phyloP scores from a whole-genome alignment of 805 yeast species.

The Yarrowia sp. region DNA sequence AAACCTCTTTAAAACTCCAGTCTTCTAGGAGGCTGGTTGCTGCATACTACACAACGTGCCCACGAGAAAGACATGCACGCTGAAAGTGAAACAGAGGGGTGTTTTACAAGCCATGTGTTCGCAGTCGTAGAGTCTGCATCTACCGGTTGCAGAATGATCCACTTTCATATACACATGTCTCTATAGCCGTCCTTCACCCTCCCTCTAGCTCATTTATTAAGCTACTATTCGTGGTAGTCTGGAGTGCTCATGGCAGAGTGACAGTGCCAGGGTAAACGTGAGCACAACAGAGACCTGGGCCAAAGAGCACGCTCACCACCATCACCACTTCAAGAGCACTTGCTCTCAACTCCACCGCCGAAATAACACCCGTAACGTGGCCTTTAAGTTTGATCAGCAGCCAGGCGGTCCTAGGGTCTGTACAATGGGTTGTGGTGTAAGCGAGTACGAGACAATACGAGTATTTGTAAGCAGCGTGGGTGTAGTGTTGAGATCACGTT shows the following conservation, averaged over 20 bases:
- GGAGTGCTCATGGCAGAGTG: neutral
- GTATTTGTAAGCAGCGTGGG: neutral
- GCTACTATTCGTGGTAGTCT: no score
- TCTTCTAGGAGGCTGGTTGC: neutral
- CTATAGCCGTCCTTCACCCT: no score
- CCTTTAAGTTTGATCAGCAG: constrained; percentile 28
- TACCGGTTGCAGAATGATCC: no score
- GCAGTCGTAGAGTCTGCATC: no score
- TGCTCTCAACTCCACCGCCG: constrained; percentile 15
- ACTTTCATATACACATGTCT: no score
- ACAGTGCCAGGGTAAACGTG: constrained; percentile 6
- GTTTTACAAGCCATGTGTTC: no score
- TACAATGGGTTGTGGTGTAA: neutral
- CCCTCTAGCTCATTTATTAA: neutral
- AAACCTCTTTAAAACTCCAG: no score
- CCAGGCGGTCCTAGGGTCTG: neutral
- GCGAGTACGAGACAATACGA: neutral
- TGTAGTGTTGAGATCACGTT: no score
- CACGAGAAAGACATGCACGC: neutral
- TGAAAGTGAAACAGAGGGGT: no score
- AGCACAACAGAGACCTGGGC: neutral
- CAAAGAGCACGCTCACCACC: neutral
- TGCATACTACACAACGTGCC: constrained; percentile 8
- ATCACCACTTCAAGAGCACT: constrained; percentile 27
- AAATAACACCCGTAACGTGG: constrained; percentile 4